A percentile compares a stretch with the other conserved stretches of the same genome.
Conservation (phyloP, 495 filamentous ascomycete species). For the Daldinia loculata region DNA sequence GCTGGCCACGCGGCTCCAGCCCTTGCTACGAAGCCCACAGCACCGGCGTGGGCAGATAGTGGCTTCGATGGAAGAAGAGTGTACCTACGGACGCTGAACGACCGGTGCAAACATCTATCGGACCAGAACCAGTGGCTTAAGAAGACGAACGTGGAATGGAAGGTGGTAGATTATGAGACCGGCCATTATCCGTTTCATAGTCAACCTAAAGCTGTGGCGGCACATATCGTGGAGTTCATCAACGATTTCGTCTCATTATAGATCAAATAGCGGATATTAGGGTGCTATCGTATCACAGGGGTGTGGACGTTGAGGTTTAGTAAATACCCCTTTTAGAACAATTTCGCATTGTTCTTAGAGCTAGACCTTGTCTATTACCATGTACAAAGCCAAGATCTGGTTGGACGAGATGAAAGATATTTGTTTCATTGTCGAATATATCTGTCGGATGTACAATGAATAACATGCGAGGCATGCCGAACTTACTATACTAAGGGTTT, state of each 20-base stretch:
- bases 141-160: slow-evolving; percentile 2
- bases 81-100: not conserved
- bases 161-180: slow-evolving; percentile 8
- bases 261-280: not conserved
- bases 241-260: not conserved
- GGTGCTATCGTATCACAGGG: no score
- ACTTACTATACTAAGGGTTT: no score
- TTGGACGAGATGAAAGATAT: no score
- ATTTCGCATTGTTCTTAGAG: no score
- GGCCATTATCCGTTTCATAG: slow-evolving; percentile 15
- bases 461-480: no score
- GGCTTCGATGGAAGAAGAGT: slow-evolving; percentile 6
- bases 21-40: slow-evolving; percentile 3
- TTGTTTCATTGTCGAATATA: no score
- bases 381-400: no score
- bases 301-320: no score
- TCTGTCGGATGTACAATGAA: no score
- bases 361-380: no score
- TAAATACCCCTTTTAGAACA: no score
- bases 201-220: slow-evolving; percentile 3
- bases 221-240: not conserved
- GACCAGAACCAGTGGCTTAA: not conserved
- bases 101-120: not conserved
- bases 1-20: not conserved
- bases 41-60: slow-evolving; percentile 11